Base-by-base conservation (phyloP, 2,329 filamentous ascomycete genomes). In the Fragosphaeria purpurea region DNA sequence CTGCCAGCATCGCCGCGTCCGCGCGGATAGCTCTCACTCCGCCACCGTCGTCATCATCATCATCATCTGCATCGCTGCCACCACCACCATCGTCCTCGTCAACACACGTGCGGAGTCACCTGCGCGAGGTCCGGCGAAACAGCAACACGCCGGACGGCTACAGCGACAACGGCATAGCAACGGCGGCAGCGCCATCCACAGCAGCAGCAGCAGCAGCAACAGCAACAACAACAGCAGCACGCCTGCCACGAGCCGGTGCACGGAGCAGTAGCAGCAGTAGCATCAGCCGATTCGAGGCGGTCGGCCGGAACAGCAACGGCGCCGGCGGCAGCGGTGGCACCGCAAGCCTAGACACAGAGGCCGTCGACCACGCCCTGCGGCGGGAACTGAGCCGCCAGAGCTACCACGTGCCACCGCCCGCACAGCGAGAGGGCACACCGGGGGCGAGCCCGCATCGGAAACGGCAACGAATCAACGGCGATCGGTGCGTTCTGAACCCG, bases 381-480 rank as follows among this genome's bases (percentile, higher is more conserved):
- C 68, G 74, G 54, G 76, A 79, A 56, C 61, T 77, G n/a, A 69
- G 72, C 44, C 57, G 56, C 11, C 52, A 52, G 39, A 53, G 44
- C 44, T 51, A 53, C 33, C 50, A 47, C 31, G 41, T 44, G 33
- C 37, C 53, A 40, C 45, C 48, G 12, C 39, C 50, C 22, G 53
- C 67, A 68, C 71, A 73, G 51, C 67, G 74, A 50, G 75, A 79
- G 50, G 74, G 72, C 55, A 74, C 75, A 1, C 72, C 75, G 1
- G 70, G 70, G 46, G 70, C 70, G 2, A 81, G 75, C 56, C 78
- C 78, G 39, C 74, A 74, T 62, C 69, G 77, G 58, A 82, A 82
- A 58, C 71, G 78, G 35, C 77, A 80, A 56, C 69, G 78, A 50
- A 76, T 82, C 56, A 77, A 80, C 55, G 78, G 74, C 48, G 78